Percentiles rank a stretch among this genome's conserved stretches.
Evolutionary conservation across 148 eudicot genomes (phyloP).

Genomic region (Camellia lanceoleosa): DNA sequence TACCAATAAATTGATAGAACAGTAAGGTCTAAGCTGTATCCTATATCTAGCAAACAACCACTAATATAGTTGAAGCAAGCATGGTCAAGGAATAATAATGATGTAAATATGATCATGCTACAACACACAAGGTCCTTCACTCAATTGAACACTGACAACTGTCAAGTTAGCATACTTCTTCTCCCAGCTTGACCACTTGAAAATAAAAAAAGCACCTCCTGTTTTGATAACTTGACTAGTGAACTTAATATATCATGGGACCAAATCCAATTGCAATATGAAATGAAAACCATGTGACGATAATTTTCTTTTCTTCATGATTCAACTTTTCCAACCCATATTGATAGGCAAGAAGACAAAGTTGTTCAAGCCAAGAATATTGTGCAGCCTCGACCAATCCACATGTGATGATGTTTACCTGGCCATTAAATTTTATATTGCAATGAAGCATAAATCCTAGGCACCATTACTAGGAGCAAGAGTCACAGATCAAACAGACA

Average conservation of each 20-base stretch:
- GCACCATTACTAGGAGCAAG: background rate
- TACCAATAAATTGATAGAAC: background rate
- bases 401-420: background rate
- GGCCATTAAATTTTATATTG: background rate
- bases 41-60: background rate
- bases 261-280: background rate
- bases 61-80: background rate
- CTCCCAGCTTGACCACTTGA: background rate
- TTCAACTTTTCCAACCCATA: background rate
- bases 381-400: background rate
- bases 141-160: background rate
- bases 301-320: background rate
- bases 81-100: background rate
- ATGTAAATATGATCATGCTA: background rate
- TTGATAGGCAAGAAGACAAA: background rate
- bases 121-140: background rate
- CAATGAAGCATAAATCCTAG: background rate
- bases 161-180: background rate
- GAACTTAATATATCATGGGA: too few species aligned
- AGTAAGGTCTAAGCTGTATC: background rate
- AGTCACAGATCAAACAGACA: background rate
- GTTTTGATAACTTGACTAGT: background rate
- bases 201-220: background rate
- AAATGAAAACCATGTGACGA: background rate
- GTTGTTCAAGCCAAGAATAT: background rate